A percentile compares a stretch with the other conserved stretches of the same genome.
Conservation (phyloP, 2,329 filamentous ascomycete species). For the Pseudovirgaria hyperparasitica region DNA sequence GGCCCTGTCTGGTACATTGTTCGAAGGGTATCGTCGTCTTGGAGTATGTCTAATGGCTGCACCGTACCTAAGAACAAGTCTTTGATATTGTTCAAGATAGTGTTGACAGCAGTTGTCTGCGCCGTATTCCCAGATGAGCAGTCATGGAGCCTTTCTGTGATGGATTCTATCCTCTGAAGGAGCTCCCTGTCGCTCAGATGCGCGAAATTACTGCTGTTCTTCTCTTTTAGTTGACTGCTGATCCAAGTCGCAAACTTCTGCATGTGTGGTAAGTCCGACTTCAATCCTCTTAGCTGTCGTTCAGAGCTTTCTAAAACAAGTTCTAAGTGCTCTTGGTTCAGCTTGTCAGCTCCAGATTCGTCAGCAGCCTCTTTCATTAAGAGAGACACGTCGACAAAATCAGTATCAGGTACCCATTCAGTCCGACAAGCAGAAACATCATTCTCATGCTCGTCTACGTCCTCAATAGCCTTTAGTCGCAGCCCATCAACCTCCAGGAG, state of each 20-base stretch:
- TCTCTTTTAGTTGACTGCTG: neutral
- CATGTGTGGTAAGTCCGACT: slow-evolving; percentile 1
- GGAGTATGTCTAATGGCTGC: slow-evolving; percentile 2
- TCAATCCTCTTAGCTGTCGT: neutral
- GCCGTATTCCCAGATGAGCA: neutral
- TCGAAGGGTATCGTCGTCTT: slow-evolving; percentile 2
- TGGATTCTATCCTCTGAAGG: neutral
- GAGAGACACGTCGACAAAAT: slow-evolving; percentile 1
- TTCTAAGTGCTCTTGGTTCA: slow-evolving; percentile 1
- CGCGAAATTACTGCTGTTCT: too few species aligned
- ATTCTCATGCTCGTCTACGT: neutral
- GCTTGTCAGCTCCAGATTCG: neutral
- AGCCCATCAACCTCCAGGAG: neutral
- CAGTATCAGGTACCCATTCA: slow-evolving; percentile 3
- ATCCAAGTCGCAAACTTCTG: slow-evolving; percentile 2
- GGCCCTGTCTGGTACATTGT: neutral
- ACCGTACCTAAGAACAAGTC: slow-evolving; percentile 1
- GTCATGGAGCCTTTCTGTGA: neutral
- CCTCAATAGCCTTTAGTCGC: neutral
- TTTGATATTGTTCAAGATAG: neutral
- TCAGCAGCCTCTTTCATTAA: neutral
- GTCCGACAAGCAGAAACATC: too few species aligned
- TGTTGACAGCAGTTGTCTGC: slow-evolving; percentile 1
- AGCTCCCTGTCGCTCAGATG: too few species aligned
- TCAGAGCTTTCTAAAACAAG: slow-evolving; percentile 1